Evolutionary conservation across 176 grass and related monocot species (phyloP).

Genomic region (Musa troglodytarum): DNA sequence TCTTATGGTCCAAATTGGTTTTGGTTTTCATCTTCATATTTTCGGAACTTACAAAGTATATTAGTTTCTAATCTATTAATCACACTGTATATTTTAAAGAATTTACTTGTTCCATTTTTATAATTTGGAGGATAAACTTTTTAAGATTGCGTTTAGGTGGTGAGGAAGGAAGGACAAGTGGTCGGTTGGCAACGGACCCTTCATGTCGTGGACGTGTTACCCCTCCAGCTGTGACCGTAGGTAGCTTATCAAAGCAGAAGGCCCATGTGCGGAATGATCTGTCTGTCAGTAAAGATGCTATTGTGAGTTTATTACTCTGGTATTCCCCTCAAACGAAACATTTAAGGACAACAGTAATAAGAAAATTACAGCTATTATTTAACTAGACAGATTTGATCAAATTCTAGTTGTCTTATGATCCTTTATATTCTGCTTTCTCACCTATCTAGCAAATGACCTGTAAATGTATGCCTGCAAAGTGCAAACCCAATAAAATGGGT

Average conservation of each 20-base stretch:
- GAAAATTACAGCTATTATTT: no score
- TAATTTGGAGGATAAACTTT: no score
- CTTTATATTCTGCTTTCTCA: neutral
- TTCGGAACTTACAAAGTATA: neutral
- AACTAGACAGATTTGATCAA: no score
- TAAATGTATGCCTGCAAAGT: neutral
- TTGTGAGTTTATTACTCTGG: constrained; percentile 41
- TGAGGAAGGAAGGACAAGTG: constrained; percentile 55
- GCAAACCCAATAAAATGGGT: no score
- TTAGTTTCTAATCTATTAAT: no score
- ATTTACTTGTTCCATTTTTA: constrained; percentile 11
- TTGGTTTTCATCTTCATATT: neutral
- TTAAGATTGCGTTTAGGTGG: constrained; percentile 24
- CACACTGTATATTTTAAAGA: neutral
- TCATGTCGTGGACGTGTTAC: constrained; percentile 33
- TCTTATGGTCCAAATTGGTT: neutral
- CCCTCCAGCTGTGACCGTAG: constrained; percentile 42
- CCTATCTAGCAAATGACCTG: neutral
- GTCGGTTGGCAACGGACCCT: constrained; percentile 49
- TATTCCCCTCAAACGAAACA: no score
- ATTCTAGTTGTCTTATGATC: no score
- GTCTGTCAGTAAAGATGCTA: constrained; percentile 47
- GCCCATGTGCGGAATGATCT: constrained; percentile 41
- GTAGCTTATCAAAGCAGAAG: constrained; percentile 58
- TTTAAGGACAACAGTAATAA: no score